A percentile compares a stretch with the other conserved stretches of the same genome.
Conservation (phyloP, 495 filamentous ascomycete species). For the Penicillium egyptiacum region DNA sequence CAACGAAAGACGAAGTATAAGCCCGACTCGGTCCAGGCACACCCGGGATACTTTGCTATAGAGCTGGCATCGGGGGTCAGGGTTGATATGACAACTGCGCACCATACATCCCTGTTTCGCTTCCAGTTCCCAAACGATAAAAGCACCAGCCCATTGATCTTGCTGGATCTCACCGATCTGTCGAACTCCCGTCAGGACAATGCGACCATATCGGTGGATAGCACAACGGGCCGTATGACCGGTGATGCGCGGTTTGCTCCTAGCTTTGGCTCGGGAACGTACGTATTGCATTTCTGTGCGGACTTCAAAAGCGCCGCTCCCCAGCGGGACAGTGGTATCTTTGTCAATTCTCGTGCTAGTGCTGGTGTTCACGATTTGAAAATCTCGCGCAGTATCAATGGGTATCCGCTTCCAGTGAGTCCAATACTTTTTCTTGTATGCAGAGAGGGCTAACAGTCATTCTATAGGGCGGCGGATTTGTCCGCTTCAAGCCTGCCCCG, state of each 20-base stretch:
- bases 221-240: constrained; percentile 62
- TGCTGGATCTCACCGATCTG: constrained; percentile 70
- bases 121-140: constrained; percentile 55
- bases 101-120: constrained; percentile 64
- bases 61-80: constrained; percentile 58
- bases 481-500: constrained; percentile 50
- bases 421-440: not conserved
- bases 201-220: constrained; percentile 59
- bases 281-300: constrained; percentile 69
- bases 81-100: constrained; percentile 62
- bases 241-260: constrained; percentile 67
- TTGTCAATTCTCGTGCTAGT: constrained; percentile 45
- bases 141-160: constrained; percentile 55
- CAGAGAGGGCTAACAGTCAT: not conserved
- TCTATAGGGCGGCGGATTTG: constrained; percentile 61
- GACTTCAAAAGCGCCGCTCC: constrained; percentile 56
- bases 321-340: constrained; percentile 43
- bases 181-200: constrained; percentile 65
- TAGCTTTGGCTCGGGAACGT: constrained; percentile 63
- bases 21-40: constrained; percentile 57
- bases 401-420: constrained; percentile 62
- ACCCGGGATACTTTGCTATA: constrained; percentile 70
- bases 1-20: constrained; percentile 48
- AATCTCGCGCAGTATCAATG: constrained; percentile 68
- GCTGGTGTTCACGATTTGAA: constrained; percentile 54